phyloP scores from a whole-genome alignment of 495 filamentous ascomycete genomes.

The Penicillium arizonense region DNA sequence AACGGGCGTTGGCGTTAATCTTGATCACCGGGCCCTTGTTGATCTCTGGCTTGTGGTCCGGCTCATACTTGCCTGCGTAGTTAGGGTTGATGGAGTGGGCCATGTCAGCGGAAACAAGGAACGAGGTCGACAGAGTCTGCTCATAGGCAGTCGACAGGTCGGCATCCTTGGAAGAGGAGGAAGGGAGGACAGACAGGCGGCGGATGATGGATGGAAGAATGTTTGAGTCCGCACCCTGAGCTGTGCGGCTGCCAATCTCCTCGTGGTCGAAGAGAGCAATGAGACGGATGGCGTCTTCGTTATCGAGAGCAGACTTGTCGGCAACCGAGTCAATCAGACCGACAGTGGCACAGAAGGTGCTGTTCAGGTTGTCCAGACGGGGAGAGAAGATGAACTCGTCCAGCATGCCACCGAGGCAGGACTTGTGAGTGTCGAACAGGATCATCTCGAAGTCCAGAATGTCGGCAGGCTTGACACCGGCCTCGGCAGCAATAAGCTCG shows the following conservation, averaged over 20 bases:
- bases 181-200: constrained; percentile 77
- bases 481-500: constrained; percentile 79
- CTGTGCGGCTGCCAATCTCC: constrained; percentile 87
- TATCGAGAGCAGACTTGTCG: constrained; percentile 58
- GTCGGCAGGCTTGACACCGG: constrained; percentile 62
- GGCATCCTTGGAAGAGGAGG: constrained; percentile 40
- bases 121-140: constrained; percentile 87
- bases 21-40: constrained; percentile 97
- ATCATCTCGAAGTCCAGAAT: constrained; percentile 94
- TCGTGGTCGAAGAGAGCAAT: constrained; percentile 96
- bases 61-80: constrained; percentile 87
- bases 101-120: constrained; percentile 97
- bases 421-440: constrained; percentile 91
- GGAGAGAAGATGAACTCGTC: constrained; percentile 94
- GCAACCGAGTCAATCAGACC: constrained; percentile 79
- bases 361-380: constrained; percentile 89
- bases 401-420: constrained; percentile 83
- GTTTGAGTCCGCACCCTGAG: constrained; percentile 93
- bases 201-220: constrained; percentile 85
- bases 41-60: constrained; percentile 86
- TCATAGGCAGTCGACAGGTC: constrained; percentile 80
- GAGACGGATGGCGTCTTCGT: constrained; percentile 80
- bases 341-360: constrained; percentile 85
- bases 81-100: constrained; percentile 94
- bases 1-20: constrained; percentile 94